Conservation (phyloP, 2,329 filamentous ascomycete species). For the Pseudogymnoascus sp. region DNA sequence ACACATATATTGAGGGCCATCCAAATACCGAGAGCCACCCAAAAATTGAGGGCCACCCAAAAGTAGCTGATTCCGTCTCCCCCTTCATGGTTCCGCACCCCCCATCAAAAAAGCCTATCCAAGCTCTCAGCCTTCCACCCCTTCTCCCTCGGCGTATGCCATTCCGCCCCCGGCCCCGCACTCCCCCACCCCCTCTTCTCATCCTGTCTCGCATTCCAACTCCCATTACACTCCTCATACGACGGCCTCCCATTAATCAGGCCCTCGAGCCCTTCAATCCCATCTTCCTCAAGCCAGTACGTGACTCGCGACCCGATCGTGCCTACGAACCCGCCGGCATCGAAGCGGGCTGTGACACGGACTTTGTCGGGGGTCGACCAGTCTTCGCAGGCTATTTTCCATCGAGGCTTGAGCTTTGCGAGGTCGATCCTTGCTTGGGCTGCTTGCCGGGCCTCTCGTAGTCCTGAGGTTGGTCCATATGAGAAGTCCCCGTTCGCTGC, state of each 20-base stretch:
- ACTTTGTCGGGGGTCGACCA: slow-evolving; percentile 40
- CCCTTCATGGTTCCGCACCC: too few species aligned
- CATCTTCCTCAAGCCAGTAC: slow-evolving; percentile 54
- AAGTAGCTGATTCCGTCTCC: too few species aligned
- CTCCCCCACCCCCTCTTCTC: slow-evolving; percentile 16
- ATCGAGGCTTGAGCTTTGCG: slow-evolving; percentile 45
- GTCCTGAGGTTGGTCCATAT: slow-evolving; percentile 36
- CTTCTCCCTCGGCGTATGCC: slow-evolving; percentile 22
- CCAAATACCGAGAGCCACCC: too few species aligned
- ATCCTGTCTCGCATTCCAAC: slow-evolving; percentile 18
- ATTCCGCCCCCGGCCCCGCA: slow-evolving; percentile 11
- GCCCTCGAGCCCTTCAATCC: slow-evolving; percentile 46
- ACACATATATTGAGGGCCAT: too few species aligned
- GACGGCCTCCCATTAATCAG: slow-evolving; percentile 35
- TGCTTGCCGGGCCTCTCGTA: slow-evolving; percentile 43
- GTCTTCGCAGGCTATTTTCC: slow-evolving; percentile 50
- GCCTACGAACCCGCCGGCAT: slow-evolving; percentile 55
- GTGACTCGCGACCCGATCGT: slow-evolving; percentile 47
- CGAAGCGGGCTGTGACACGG: slow-evolving; percentile 42
- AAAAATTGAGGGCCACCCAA: too few species aligned
- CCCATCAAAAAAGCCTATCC: not conserved
- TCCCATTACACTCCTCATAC: slow-evolving; percentile 22
- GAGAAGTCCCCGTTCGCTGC: not conserved
- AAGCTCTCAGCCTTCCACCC: slow-evolving; percentile 5
- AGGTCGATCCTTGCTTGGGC: slow-evolving; percentile 59